phyloP scores from a whole-genome alignment of 768 basidiomycete species.

The Rhizopogon vulgaris region DNA sequence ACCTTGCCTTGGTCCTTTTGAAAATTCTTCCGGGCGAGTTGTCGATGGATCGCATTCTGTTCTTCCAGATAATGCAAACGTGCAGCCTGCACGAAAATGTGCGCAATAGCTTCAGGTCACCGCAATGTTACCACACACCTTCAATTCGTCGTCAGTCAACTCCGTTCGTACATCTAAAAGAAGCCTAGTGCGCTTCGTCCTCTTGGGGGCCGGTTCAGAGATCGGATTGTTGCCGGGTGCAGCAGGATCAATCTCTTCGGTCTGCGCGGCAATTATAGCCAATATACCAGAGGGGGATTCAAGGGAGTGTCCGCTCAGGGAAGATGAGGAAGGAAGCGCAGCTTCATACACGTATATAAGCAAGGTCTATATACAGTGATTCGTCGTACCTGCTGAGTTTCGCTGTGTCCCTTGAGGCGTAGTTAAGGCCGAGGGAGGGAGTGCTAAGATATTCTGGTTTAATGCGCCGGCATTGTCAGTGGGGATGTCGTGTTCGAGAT shows the following conservation, averaged over 20 bases:
- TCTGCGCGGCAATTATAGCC: neutral
- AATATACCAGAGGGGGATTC: neutral
- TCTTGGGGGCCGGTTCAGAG: slow-evolving; percentile 18
- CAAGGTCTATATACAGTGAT: neutral
- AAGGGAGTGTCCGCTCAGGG: slow-evolving; percentile 3
- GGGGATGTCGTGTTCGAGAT: neutral
- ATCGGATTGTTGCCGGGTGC: neutral
- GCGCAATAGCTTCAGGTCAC: neutral
- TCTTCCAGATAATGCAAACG: slow-evolving; percentile 61
- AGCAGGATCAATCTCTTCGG: neutral
- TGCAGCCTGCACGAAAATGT: slow-evolving; percentile 36
- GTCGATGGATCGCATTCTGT: slow-evolving; percentile 49
- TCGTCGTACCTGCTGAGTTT: neutral
- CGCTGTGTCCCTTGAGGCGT: neutral
- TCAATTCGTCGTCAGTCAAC: slow-evolving; percentile 76
- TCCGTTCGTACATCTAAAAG: slow-evolving; percentile 72
- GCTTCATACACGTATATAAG: neutral
- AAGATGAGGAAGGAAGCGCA: slow-evolving; percentile 1
- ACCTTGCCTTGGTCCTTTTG: slow-evolving; percentile 50
- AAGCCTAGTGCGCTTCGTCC: slow-evolving; percentile 46
- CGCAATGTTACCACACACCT: slow-evolving; percentile 33
- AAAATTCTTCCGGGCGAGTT: slow-evolving; percentile 42
- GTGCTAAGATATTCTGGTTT: neutral
- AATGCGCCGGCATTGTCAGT: neutral
- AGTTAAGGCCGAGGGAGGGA: neutral